phyloP scores from a whole-genome alignment of 164 flowering plant species.

The Amborella trichopoda region DNA sequence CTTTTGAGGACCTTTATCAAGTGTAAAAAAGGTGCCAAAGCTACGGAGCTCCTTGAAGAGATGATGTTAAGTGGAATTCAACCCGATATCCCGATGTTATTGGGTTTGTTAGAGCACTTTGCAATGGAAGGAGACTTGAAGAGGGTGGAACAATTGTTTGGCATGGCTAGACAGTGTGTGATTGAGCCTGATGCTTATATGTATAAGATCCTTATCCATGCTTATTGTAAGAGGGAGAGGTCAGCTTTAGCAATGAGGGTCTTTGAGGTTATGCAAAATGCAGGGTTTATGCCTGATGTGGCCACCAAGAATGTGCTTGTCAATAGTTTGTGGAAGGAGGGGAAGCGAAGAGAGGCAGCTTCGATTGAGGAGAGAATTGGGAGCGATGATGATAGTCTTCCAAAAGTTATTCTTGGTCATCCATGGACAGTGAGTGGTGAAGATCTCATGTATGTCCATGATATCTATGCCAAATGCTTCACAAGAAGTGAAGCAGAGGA shows the following conservation, averaged over 20 bases:
- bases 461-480: slow-evolving; percentile 32
- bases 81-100: slow-evolving; percentile 78
- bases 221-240: slow-evolving; percentile 60
- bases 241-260: slow-evolving; percentile 68
- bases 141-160: slow-evolving; percentile 63
- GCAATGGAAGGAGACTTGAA: slow-evolving; percentile 61
- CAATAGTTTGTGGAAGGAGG: slow-evolving; percentile 90
- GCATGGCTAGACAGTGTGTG: slow-evolving; percentile 59
- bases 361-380: slow-evolving; percentile 51
- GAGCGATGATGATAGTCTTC: slow-evolving; percentile 28
- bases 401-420: slow-evolving; percentile 45
- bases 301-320: slow-evolving; percentile 69
- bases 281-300: slow-evolving; percentile 45
- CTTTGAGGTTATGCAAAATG: slow-evolving; percentile 68
- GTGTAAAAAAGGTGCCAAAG: slow-evolving; percentile 45
- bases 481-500: no score
- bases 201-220: slow-evolving; percentile 56
- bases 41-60: slow-evolving; percentile 55
- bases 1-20: slow-evolving; percentile 63
- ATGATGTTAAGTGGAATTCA: slow-evolving; percentile 43
- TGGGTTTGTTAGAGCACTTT: slow-evolving; percentile 79
- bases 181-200: slow-evolving; percentile 72
- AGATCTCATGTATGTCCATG: slow-evolving; percentile 36
- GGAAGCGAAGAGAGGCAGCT: slow-evolving; percentile 79
- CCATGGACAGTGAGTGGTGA: slow-evolving; percentile 47